Base-by-base conservation (phyloP, 495 filamentous ascomycete genomes). In the Geopyxis carbonaria region DNA sequence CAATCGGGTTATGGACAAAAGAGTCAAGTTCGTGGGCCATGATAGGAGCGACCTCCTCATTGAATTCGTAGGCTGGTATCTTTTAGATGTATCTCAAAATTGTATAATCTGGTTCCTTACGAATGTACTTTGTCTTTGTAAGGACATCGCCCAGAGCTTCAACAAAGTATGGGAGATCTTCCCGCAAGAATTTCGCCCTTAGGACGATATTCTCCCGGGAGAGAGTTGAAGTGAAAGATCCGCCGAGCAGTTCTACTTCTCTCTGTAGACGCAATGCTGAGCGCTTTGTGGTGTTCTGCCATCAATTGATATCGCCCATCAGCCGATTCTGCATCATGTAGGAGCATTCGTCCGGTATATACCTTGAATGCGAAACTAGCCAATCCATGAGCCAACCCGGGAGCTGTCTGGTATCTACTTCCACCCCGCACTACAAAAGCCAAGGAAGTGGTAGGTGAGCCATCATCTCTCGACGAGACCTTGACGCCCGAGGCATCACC, bases 281-380 rank as follows among this genome's bases (percentile, higher is more conserved):
- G 55, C 89, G 80, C 58, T 75, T 79, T 32, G 73, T 55, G 51
- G 89, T 95, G 60, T 73, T 78, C 91, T 97, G 52, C 48, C 18
- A 42, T 24, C 13, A 16, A 23, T 29, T 16, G 31, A 34, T 16
- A 36, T 13, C 40, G n/a, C 40, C 30, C 23, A 31, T 33, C 38
- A 42, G 30, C 28, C 25, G n/a, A n/a, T n/a, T 25, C 38, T 13
- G 11, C 18, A 13, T 30, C 27, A n/a, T 34, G 6, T 30, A n/a
- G 22, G 21, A 18, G 16, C 18, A 1, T 14, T 43, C 38, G n/a
- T 25, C 40, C 9, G 9, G n/a, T 18, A 19, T 32, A 44, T 58
- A 89, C 89, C 79, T 89, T 87, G 78, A 93, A 99, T 41, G 89
- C 85, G 62, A 82, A 95, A 56, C 80, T 75, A 64, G 89, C 78